Percentiles rank a stretch among this genome's conserved stretches.
These are phyloP conservation scores for Metarhizium anisopliae DNA, from an alignment of 2,329 filamentous ascomycete species.

Conservation along the genomic window DNA sequence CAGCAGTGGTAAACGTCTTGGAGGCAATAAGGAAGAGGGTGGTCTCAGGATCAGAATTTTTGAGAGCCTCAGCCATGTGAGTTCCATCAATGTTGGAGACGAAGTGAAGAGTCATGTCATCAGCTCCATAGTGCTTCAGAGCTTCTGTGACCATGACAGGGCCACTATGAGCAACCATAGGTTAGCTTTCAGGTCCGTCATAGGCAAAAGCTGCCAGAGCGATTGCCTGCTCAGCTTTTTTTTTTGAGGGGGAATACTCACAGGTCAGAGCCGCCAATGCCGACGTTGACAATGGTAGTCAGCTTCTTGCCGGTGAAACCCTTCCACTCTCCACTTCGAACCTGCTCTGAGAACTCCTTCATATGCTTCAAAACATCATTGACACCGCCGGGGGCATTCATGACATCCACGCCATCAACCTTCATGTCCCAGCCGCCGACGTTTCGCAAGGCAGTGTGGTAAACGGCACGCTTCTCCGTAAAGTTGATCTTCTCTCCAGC, in stretches of 20 bases:
- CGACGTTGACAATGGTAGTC: constrained; percentile 92
- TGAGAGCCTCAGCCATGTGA: constrained; percentile 89
- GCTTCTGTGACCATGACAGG: constrained; percentile 99
- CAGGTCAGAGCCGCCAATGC: constrained; percentile 97
- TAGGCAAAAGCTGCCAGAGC: not conserved
- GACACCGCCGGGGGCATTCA: constrained; percentile 80
- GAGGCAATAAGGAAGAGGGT: constrained; percentile 98
- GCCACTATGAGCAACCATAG: constrained; percentile 47
- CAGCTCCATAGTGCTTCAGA: constrained; percentile 85
- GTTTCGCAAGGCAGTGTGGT: constrained; percentile 91
- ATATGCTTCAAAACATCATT: constrained; percentile 91
- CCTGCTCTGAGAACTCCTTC: constrained; percentile 95
- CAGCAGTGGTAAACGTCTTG: constrained; percentile 98
- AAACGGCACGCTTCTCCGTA: constrained; percentile 92
- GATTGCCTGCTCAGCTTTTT: too few species aligned
- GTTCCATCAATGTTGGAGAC: constrained; percentile 99
- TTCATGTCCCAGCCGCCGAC: constrained; percentile 71
- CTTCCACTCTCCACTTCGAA: constrained; percentile 93
- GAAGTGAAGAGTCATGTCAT: constrained; percentile 85
- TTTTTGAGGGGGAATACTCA: constrained; percentile 39
- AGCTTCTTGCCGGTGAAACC: constrained; percentile 96
- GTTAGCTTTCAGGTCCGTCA: constrained; percentile 8
- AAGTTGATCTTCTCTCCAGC: constrained; percentile 98
- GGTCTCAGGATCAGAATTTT: constrained; percentile 84
- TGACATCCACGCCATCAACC: constrained; percentile 88